Conservation (phyloP, 2,329 filamentous ascomycete genomes). For the Colletotrichum camelliae region DNA sequence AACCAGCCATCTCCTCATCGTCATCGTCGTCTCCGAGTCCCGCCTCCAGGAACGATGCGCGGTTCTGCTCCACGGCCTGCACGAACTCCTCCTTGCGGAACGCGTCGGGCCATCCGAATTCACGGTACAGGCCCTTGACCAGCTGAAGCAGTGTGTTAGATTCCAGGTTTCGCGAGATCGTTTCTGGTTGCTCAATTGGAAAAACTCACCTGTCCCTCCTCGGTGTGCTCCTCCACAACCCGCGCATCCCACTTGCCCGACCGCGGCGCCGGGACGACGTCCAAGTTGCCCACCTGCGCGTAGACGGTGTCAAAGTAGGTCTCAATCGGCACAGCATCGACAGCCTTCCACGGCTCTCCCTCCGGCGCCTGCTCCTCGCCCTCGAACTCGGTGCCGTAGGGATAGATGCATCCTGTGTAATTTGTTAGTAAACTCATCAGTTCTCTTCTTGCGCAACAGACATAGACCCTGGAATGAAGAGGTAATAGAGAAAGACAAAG, state of each 20-base stretch:
- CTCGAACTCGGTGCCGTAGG: conserved; percentile 16
- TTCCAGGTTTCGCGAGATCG: not conserved
- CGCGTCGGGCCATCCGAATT: conserved; percentile 10
- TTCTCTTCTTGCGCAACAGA: not conserved
- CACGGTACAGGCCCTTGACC: not conserved
- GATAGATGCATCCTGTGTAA: conserved; percentile 7
- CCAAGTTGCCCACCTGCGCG: conserved; percentile 11
- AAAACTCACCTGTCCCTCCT: conserved; percentile 15
- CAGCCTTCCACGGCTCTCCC: conserved; percentile 13
- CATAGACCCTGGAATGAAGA: not conserved
- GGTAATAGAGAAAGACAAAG: too few relatives aligned
- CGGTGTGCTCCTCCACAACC: conserved; percentile 10
- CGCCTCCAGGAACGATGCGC: conserved; percentile 4
- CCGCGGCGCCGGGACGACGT: conserved; percentile 16
- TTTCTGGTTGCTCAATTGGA: not conserved
- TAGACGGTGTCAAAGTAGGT: conserved; percentile 14
- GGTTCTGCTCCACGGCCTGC: conserved; percentile 9
- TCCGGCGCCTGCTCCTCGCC: not conserved
- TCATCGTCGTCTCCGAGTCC: conserved; percentile 9
- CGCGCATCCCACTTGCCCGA: conserved; percentile 17
- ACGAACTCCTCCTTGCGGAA: conserved; percentile 16
- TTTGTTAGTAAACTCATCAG: not conserved
- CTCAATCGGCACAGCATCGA: conserved; percentile 3
- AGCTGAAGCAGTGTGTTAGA: not conserved
- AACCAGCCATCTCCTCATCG: conserved; percentile 15